A percentile compares a stretch with the other conserved stretches of the same genome.
phyloP scores from a whole-genome alignment of 2,329 filamentous ascomycete species.

The Penicillium olsonii region DNA sequence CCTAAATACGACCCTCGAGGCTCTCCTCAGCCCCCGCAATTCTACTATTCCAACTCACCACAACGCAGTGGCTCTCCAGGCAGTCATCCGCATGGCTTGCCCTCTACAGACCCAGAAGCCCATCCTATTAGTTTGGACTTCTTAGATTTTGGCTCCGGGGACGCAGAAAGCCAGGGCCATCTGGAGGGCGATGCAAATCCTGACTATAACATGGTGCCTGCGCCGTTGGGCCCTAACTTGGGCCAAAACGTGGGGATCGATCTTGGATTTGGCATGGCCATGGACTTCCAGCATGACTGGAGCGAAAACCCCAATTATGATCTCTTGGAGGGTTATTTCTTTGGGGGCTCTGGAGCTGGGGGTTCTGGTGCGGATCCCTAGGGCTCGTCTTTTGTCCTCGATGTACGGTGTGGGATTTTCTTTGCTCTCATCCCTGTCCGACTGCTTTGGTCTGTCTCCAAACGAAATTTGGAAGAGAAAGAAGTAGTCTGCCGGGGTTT shows the following conservation, averaged over 20 bases:
- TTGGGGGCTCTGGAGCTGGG: slow-evolving; percentile 47
- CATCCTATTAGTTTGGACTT: slow-evolving; percentile 55
- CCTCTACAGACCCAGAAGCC: slow-evolving; percentile 24
- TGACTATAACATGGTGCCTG: slow-evolving; percentile 30
- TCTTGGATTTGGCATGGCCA: slow-evolving; percentile 47
- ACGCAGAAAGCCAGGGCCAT: slow-evolving; percentile 27
- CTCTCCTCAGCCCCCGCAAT: slow-evolving; percentile 35
- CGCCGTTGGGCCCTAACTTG: slow-evolving; percentile 31
- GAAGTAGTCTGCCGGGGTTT: slow-evolving; percentile 1
- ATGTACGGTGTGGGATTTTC: neutral
- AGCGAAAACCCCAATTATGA: slow-evolving; percentile 51
- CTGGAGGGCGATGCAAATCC: slow-evolving; percentile 31
- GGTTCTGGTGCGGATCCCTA: slow-evolving; percentile 24
- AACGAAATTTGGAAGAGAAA: no score
- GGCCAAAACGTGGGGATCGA: slow-evolving; percentile 46
- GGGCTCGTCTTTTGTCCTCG: neutral
- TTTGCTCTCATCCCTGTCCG: slow-evolving; percentile 6
- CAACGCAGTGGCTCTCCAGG: slow-evolving; percentile 36
- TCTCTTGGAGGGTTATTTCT: slow-evolving; percentile 59
- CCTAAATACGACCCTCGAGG: slow-evolving; percentile 38
- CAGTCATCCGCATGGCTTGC: slow-evolving; percentile 26
- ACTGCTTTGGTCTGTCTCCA: neutral
- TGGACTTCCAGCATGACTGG: slow-evolving; percentile 52
- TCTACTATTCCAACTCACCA: slow-evolving; percentile 37
- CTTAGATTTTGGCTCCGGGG: slow-evolving; percentile 51